Percentiles rank a stretch among this genome's conserved stretches.
Evolutionary conservation across 1,284 basidiomycete species (phyloP).

Genomic region (Mycena sp.): DNA sequence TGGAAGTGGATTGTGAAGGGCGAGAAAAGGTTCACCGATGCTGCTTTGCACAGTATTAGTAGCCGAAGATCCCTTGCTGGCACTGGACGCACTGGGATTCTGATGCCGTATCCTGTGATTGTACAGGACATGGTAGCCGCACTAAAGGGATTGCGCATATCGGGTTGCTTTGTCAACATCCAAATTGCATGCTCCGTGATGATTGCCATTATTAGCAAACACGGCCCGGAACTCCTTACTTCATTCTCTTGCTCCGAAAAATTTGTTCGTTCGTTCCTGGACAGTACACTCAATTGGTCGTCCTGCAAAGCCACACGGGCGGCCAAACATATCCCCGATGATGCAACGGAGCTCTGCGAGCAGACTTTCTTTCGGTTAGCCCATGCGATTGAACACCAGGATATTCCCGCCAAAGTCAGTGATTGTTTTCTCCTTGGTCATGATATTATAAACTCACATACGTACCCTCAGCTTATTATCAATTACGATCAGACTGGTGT

Average conservation of each 20-base stretch:
- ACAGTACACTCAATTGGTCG: constrained; percentile 29
- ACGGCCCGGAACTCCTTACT: not conserved
- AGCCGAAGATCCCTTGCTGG: not conserved
- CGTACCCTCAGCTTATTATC: constrained; percentile 26
- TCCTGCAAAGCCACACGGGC: constrained; percentile 24
- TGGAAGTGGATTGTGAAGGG: not conserved
- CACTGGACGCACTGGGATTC: not conserved
- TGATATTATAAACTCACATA: not conserved
- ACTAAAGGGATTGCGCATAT: not conserved
- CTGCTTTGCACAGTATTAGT: not conserved
- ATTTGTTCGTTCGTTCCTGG: not conserved
- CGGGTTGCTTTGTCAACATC: not conserved
- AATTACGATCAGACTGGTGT: constrained; percentile 36
- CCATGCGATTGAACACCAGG: constrained; percentile 29
- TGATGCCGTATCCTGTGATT: not conserved
- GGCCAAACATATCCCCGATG: constrained; percentile 31
- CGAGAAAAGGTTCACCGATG: not conserved
- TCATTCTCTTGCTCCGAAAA: not conserved
- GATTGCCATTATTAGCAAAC: not conserved
- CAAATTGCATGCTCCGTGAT: not conserved
- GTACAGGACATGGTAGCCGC: not conserved
- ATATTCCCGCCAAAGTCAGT: constrained; percentile 26
- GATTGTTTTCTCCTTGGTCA: no score
- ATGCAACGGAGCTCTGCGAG: constrained; percentile 33
- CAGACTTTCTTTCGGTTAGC: constrained; percentile 31